Evolutionary conservation across 129 eudicot genomes (phyloP), one percentile per base, ranked within the genome.

Genomic region (Dittrichia graveolens): DNA sequence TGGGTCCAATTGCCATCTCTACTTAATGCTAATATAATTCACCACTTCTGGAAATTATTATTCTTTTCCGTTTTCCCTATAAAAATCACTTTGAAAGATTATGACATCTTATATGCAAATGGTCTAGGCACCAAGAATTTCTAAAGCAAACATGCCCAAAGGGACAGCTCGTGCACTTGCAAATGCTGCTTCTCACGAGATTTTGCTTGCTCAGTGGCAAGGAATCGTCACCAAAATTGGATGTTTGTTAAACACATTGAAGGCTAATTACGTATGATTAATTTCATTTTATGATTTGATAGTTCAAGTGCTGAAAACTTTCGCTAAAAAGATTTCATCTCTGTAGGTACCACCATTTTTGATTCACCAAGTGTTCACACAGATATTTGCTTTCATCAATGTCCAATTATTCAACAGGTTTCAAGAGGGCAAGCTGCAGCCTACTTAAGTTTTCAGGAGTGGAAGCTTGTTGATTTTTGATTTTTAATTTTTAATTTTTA

Each of bases 361-460:
- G 63, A 88, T 94, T 12, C 94, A 96, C 65, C 90, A 94, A 79
- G 91, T 88, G 80, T 90, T 88, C 80, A 90, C 91, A 12, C 99
- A 90, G 80, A 80, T 85, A 79, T 94, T 94, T 63, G 84, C 99
- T 80, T 94, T 90, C 86, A 80, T 90, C 85, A 90, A 94, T 65
- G 96, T 94, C 72, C 99, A 94, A 71, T 74, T 94, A 69, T 94
- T 90, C 71, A 94, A 94, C 97, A 90, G 99, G 99, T 94, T 63
- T 0, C 19, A 53, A 67, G 60, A 5, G 19, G 56, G 35, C 40
- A 56, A 34, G 45, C 80, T 57, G 47, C 71, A 18, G 14, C 34
- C 68, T 68, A 6, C 67, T 57, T 38, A 71, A 41, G 13, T 50
- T 40, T 67, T 72, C 35, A 24, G 68, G 41, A 44, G 45, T 13